Base-by-base conservation (phyloP, 352 stramenopile species). In the Globisporangium lucens region DNA sequence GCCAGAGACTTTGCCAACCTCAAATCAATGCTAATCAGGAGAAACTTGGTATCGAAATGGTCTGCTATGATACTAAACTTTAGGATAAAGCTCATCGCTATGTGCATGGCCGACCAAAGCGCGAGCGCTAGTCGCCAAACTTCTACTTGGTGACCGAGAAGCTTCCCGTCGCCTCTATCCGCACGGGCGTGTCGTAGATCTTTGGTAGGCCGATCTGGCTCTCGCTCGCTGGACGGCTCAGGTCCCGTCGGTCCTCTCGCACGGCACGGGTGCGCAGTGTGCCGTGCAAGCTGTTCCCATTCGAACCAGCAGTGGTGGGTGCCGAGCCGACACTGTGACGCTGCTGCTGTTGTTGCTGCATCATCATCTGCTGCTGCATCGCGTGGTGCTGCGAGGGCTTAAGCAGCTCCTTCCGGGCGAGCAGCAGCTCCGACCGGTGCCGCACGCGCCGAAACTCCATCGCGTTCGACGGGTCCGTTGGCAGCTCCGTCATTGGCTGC, bases 371-470 rank as follows among this genome's bases (percentile, higher is more conserved):
- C 61, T 80, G 72, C 24, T 76, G 70, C 55, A 58, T 43, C 7
- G 20, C 29, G 29, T 57, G 36, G 53, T 62, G 53, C 63, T 68
- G 51, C 2, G 41, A 20, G n/a, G 80, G 77, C 67, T 86, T 87
- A 51, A 85, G 63, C 30, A 87, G 66, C 70, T 89, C 80, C 41
- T 70, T 73, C 0, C 80, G 73, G 3, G 80, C 74, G 60, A 80
- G 61, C 30, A 85, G 65, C 46, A 89, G 71, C 74, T 89, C 80
- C 0, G 80, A 76, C 15, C 80, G 78, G 62, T 87, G 69, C 3
- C 73, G 72, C 13, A 89, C 78, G 27, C 75, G 78, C 0, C 80
- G 75, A 49, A 86, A 89, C 62, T 87, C 78, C 36, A 75, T 74
- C 10, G 51, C 27, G 15, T 78, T 73, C 22, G 71, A 62, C 46